A percentile compares a stretch with the other conserved stretches of the same genome.
Evolutionary conservation across 768 basidiomycete genomes (phyloP).

Genomic region (Candolleomyces aberdarensis): DNA sequence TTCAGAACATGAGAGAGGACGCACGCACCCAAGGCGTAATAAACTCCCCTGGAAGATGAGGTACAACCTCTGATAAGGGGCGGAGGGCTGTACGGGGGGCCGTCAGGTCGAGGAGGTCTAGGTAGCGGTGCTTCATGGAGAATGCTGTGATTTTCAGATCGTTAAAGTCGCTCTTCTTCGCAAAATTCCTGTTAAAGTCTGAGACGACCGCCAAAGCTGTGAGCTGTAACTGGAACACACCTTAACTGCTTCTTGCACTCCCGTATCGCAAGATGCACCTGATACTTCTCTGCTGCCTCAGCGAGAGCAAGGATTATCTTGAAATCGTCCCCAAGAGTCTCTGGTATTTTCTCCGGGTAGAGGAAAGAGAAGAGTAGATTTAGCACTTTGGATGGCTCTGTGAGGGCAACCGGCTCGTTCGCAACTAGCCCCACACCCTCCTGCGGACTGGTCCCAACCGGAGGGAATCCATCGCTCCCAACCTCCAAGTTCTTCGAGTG

Average conservation of each 20-base stretch:
- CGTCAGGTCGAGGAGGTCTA: neutral
- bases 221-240: neutral
- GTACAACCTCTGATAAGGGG: no score
- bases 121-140: neutral
- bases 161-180: no score
- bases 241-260: conserved; percentile 19
- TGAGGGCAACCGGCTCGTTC: conserved; percentile 19
- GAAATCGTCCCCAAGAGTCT: conserved; percentile 14
- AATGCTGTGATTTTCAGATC: neutral
- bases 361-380: conserved; percentile 27
- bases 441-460: conserved; percentile 7
- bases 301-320: conserved; percentile 17
- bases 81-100: neutral
- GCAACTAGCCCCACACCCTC: conserved; percentile 12
- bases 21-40: no score
- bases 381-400: conserved; percentile 19
- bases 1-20: no score
- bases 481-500: conserved; percentile 26
- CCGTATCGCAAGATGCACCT: conserved; percentile 24
- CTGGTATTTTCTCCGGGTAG: conserved; percentile 21
- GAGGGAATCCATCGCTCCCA: conserved; percentile 26
- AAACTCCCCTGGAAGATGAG: no score
- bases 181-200: no score
- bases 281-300: conserved; percentile 27
- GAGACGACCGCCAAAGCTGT: no score